phyloP scores from a whole-genome alignment of 2,329 filamentous ascomycete genomes.

The Colletotrichum godetiae region DNA sequence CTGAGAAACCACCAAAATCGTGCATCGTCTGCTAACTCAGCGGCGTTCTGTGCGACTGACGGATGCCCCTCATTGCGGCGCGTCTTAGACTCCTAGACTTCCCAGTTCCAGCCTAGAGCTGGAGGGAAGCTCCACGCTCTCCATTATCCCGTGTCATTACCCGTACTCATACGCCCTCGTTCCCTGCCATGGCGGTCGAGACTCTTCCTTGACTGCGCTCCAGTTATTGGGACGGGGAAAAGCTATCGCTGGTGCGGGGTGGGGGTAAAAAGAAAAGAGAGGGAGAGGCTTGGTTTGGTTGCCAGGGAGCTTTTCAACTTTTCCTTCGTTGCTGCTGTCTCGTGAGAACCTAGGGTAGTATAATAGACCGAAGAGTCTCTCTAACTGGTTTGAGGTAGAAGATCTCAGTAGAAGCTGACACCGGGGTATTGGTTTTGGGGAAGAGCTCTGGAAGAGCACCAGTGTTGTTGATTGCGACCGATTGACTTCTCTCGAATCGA shows the following conservation, averaged over 20 bases:
- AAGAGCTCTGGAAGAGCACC: not conserved
- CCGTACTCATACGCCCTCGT: constrained; percentile 1
- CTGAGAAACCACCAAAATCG: not conserved
- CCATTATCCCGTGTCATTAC: constrained; percentile 14
- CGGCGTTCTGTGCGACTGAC: not conserved
- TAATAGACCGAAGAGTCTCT: not conserved
- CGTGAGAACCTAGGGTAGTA: not conserved
- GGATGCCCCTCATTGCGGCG: constrained; percentile 26
- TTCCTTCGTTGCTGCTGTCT: constrained; percentile 1
- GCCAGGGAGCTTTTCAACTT: constrained; percentile 11
- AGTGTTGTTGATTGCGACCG: not conserved
- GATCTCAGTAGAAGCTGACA: not conserved
- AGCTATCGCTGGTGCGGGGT: constrained; percentile 8
- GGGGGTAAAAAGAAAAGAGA: not conserved
- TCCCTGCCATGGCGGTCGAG: constrained; percentile 16
- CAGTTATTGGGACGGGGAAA: constrained; percentile 3
- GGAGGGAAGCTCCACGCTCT: constrained; percentile 1
- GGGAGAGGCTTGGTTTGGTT: not conserved
- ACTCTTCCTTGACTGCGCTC: not conserved
- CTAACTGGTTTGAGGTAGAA: not conserved
- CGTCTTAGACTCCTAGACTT: not conserved
- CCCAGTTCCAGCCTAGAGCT: not conserved
- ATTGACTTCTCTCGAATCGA: not conserved
- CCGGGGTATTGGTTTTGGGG: not conserved
- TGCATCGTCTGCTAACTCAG: not conserved